Percentiles rank a stretch among this genome's conserved stretches.
Conservation (phyloP, 2,329 filamentous ascomycete genomes). For the Penicillium sp. region DNA sequence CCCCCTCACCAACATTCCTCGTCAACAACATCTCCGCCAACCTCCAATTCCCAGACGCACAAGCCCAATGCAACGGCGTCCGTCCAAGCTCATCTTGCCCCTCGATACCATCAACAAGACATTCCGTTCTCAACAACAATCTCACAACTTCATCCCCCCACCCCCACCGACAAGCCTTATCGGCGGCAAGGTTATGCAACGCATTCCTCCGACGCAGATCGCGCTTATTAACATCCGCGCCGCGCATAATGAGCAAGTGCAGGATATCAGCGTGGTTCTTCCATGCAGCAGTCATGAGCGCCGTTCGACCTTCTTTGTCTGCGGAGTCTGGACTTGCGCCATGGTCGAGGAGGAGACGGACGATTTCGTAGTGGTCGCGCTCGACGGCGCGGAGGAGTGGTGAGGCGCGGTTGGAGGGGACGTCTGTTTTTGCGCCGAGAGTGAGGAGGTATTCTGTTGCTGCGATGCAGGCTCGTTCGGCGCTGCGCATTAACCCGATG, state of each 20-base stretch:
- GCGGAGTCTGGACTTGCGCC: slow-evolving; percentile 33
- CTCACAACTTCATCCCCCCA: slow-evolving; percentile 50
- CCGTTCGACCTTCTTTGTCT: slow-evolving; percentile 50
- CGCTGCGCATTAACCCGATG: slow-evolving; percentile 42
- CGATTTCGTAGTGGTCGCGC: slow-evolving; percentile 44
- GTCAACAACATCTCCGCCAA: slow-evolving; percentile 52
- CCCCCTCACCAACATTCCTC: slow-evolving; percentile 18
- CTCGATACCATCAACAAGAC: slow-evolving; percentile 42
- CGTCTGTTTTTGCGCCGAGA: slow-evolving; percentile 41
- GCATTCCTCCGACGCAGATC: slow-evolving; percentile 35
- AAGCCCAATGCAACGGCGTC: slow-evolving; percentile 59
- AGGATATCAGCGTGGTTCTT: slow-evolving; percentile 43
- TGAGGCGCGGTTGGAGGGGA: slow-evolving; percentile 30
- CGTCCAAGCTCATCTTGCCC: slow-evolving; percentile 50
- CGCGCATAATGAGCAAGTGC: slow-evolving; percentile 38
- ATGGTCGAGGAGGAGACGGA: slow-evolving; percentile 44
- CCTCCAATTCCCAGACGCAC: slow-evolving; percentile 55
- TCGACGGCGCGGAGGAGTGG: slow-evolving; percentile 43
- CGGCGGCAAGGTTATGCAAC: slow-evolving; percentile 47
- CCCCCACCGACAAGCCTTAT: slow-evolving; percentile 44
- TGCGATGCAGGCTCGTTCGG: slow-evolving; percentile 38
- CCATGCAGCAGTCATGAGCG: slow-evolving; percentile 48
- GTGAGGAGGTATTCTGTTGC: slow-evolving; percentile 40
- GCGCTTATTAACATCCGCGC: slow-evolving; percentile 37
- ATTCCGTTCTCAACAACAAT: slow-evolving; percentile 41